Percentiles rank a stretch among this genome's conserved stretches.
phyloP scores from a whole-genome alignment of 768 basidiomycete genomes.

The Podaxis rugospora region DNA sequence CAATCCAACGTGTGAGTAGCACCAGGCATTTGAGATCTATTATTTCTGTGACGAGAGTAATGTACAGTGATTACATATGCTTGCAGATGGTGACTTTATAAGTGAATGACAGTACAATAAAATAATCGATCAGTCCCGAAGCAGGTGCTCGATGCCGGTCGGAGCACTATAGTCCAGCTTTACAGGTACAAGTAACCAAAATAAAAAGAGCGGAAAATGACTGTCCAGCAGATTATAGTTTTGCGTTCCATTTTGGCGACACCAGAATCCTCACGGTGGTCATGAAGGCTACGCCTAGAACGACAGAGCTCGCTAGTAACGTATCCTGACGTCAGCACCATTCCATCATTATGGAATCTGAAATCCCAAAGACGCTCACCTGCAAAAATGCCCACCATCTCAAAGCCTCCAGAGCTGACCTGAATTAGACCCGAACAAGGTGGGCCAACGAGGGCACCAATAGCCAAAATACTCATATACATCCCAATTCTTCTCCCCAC shows the following conservation, averaged over 20 bases:
- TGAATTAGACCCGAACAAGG: slow-evolving; percentile 73
- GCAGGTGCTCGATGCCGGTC: background rate
- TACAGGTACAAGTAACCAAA: background rate
- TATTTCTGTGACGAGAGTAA: background rate
- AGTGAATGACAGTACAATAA: background rate
- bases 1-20: background rate
- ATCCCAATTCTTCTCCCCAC: slow-evolving; percentile 65
- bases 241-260: slow-evolving; percentile 19
- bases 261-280: slow-evolving; percentile 20
- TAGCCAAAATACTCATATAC: slow-evolving; percentile 52
- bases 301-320: slow-evolving; percentile 18
- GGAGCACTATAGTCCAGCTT: background rate
- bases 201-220: background rate
- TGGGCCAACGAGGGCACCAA: slow-evolving; percentile 65
- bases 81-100: background rate
- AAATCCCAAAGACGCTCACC: slow-evolving; percentile 24
- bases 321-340: background rate
- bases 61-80: background rate
- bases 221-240: slow-evolving; percentile 10
- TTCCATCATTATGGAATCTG: background rate
- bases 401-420: slow-evolving; percentile 45
- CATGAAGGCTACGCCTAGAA: slow-evolving; percentile 24
- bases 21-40: background rate
- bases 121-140: background rate
- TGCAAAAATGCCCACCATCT: slow-evolving; percentile 51